These are phyloP conservation scores for Fusarium metavorans DNA, from an alignment of 2,329 filamentous ascomycete species.

Conservation along the genomic window DNA sequence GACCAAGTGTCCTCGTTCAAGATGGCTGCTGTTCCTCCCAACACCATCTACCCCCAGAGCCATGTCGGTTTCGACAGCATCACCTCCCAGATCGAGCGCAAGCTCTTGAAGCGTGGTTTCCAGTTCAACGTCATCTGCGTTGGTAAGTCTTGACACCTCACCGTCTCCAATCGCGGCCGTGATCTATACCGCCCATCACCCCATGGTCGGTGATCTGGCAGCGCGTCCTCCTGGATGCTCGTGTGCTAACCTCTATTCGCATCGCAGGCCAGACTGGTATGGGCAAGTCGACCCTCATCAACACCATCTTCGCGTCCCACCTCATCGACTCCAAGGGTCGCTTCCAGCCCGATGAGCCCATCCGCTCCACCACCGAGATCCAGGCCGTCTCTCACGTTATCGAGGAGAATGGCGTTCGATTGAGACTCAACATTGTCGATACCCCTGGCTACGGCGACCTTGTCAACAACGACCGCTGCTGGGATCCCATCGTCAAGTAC, in stretches of 20 bases:
- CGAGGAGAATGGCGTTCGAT: conserved; percentile 98
- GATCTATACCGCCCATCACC: conserved; percentile 21
- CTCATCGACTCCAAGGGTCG: conserved; percentile 99
- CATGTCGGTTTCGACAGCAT: conserved; percentile 99
- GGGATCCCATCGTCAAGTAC: conserved; percentile 99
- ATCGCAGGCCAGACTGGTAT: conserved; percentile 91
- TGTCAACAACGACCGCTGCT: conserved; percentile 99
- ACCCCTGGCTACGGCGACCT: conserved; percentile 98
- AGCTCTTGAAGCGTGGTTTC: conserved; percentile 99
- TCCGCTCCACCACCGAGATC: conserved; percentile 97
- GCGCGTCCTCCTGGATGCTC: conserved; percentile 9
- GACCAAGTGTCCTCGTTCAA: conserved; percentile 48
- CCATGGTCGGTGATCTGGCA: conserved; percentile 24
- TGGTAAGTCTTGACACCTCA: conserved; percentile 72
- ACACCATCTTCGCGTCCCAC: conserved; percentile 99
- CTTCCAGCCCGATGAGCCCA: conserved; percentile 89
- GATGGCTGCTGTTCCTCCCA: conserved; percentile 74
- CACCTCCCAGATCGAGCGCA: conserved; percentile 99
- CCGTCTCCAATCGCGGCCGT: conserved; percentile 19
- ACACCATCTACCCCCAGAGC: conserved; percentile 88
- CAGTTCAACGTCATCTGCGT: conserved; percentile 99
- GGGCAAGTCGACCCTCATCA: conserved; percentile 98
- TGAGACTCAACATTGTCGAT: conserved; percentile 98
- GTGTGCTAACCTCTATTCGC: conserved; percentile 32
- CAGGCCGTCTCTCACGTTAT: conserved; percentile 98